Percentiles rank a stretch among this genome's conserved stretches.
These are phyloP conservation scores for Friedmanniomyces simplex DNA, from an alignment of 495 filamentous ascomycete genomes.

Conservation along the genomic window DNA sequence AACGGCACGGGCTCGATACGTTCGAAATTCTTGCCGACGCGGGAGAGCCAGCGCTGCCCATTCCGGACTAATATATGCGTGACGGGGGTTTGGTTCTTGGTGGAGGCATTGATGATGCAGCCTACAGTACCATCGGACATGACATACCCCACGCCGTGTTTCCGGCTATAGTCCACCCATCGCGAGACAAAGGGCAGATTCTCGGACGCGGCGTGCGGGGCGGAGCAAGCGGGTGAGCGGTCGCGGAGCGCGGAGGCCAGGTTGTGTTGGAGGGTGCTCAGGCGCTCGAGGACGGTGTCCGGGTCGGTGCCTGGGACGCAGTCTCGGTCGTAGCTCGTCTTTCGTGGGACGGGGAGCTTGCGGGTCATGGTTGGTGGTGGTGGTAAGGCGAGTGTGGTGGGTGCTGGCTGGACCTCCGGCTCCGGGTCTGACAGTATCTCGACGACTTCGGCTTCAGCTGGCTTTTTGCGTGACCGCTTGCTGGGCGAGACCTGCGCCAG, in stretches of 20 bases:
- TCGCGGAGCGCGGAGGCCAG: conserved; percentile 27
- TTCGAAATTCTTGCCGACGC: conserved; percentile 42
- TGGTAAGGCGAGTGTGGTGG: conserved; percentile 1
- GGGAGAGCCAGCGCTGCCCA: conserved; percentile 45
- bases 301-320: conserved; percentile 26
- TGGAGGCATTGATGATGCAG: conserved; percentile 25
- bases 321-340: conserved; percentile 6
- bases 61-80: conserved; percentile 27
- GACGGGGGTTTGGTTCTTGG: conserved; percentile 20
- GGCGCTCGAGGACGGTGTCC: conserved; percentile 22
- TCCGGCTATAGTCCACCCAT: conserved; percentile 36
- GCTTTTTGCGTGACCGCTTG: conserved; percentile 3
- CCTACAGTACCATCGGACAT: conserved; percentile 33
- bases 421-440: conserved; percentile 22
- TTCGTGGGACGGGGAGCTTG: conserved; percentile 13
- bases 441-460: conserved; percentile 12
- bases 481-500: conserved; percentile 7
- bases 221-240: conserved; percentile 1
- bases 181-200: conserved; percentile 31
- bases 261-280: conserved; percentile 28
- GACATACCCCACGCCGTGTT: conserved; percentile 33
- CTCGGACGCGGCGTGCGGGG: conserved; percentile 2
- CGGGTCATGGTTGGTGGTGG: conserved; percentile 7
- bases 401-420: conserved; percentile 1
- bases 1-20: conserved; percentile 58